These are phyloP conservation scores for Dothistroma pini DNA, from an alignment of 2,329 filamentous ascomycete genomes.

Conservation along the genomic window DNA sequence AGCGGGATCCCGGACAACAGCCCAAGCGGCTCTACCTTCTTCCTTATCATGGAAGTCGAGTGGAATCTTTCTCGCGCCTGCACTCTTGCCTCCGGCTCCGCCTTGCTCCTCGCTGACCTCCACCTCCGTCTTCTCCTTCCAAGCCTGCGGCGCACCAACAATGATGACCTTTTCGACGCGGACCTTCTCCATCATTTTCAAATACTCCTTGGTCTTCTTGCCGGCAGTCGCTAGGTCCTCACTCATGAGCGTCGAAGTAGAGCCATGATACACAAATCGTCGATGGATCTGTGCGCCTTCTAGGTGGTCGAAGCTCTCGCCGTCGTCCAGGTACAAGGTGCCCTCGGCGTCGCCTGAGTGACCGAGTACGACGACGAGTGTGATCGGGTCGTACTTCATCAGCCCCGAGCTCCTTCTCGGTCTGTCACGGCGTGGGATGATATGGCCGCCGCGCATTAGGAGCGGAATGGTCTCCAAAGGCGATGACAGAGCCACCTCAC, in stretches of 20 bases:
- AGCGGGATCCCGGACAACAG: slow-evolving; percentile 60
- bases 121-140: slow-evolving; percentile 62
- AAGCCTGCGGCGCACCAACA: slow-evolving; percentile 70
- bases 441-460: slow-evolving; percentile 88
- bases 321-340: slow-evolving; percentile 86
- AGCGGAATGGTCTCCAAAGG: slow-evolving; percentile 84
- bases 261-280: slow-evolving; percentile 62
- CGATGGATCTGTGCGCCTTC: slow-evolving; percentile 85
- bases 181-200: slow-evolving; percentile 75
- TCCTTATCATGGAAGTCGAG: slow-evolving; percentile 57
- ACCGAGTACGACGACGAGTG: slow-evolving; percentile 72
- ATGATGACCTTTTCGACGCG: slow-evolving; percentile 79
- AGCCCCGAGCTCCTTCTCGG: slow-evolving; percentile 79
- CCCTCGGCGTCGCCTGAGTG: slow-evolving; percentile 71
- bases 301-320: slow-evolving; percentile 85
- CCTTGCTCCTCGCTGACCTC: slow-evolving; percentile 60
- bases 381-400: slow-evolving; percentile 95
- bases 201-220: slow-evolving; percentile 66
- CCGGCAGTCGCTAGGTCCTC: slow-evolving; percentile 60
- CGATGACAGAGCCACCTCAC: slow-evolving; percentile 68
- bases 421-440: slow-evolving; percentile 84
- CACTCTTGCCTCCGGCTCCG: slow-evolving; percentile 35
- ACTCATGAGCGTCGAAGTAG: slow-evolving; percentile 59
- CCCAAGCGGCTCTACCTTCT: slow-evolving; percentile 58
- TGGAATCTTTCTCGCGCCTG: slow-evolving; percentile 47